phyloP scores from a whole-genome alignment of 345 rosid genomes.

The Acer yangbiense region DNA sequence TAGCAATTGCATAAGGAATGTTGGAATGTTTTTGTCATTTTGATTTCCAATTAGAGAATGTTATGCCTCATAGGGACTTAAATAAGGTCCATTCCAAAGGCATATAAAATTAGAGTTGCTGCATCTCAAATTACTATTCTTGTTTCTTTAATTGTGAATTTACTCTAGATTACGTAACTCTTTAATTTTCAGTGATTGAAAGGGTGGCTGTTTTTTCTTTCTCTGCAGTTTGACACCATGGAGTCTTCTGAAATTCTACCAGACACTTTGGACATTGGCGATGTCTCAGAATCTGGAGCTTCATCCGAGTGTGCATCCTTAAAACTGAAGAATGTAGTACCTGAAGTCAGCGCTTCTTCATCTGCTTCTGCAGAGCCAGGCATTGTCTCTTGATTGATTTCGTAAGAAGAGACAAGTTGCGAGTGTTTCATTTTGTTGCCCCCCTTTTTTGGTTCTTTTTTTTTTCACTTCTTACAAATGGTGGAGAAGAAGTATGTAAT shows the following conservation, averaged over 20 bases:
- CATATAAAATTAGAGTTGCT: too few relatives aligned
- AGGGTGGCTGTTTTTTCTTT: constrained; percentile 10
- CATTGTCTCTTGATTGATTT: constrained; percentile 34
- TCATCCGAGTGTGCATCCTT: constrained; percentile 33
- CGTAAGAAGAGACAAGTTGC: constrained; percentile 4
- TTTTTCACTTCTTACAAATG: constrained; percentile 8
- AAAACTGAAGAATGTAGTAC: constrained; percentile 55
- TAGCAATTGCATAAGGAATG: background rate
- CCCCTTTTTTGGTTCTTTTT: background rate
- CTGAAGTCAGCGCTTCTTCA: constrained; percentile 53
- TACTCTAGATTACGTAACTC: background rate
- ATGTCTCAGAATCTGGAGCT: constrained; percentile 56
- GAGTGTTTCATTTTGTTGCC: constrained; percentile 7
- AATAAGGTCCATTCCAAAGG: too few relatives aligned
- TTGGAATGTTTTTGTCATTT: background rate
- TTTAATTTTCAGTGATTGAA: background rate
- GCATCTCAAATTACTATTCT: background rate
- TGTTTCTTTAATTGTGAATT: background rate
- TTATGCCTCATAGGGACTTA: too few relatives aligned
- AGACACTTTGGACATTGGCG: constrained; percentile 83
- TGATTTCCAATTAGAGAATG: too few relatives aligned
- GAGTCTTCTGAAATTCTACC: constrained; percentile 73
- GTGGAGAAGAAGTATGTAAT: constrained; percentile 36
- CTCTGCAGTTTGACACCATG: constrained; percentile 47
- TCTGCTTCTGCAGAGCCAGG: constrained; percentile 42